Evolutionary conservation across 2,329 filamentous ascomycete species (phyloP).

Genomic region (Aspergillus ruber): DNA sequence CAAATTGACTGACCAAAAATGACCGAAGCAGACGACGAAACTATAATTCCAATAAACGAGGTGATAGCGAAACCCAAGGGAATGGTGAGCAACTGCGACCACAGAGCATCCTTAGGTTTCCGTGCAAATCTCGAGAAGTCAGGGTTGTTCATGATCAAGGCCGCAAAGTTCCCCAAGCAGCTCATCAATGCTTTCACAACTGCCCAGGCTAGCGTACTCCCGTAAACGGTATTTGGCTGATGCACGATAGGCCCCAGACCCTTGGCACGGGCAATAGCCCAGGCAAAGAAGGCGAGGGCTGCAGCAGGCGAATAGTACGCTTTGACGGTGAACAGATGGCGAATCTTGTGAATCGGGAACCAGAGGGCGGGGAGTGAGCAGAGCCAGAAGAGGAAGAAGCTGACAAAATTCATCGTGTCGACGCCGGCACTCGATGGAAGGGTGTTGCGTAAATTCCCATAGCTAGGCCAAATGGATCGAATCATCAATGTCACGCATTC

Average conservation of each 20-base stretch:
- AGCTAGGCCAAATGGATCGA: conserved; percentile 65
- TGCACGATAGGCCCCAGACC: conserved; percentile 77
- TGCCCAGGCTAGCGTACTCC: conserved; percentile 69
- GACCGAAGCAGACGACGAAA: conserved; percentile 59
- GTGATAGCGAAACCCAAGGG: conserved; percentile 68
- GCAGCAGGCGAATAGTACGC: conserved; percentile 75
- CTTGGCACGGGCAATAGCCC: conserved; percentile 74
- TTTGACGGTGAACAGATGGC: conserved; percentile 88
- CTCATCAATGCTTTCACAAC: conserved; percentile 83
- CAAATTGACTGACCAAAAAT: conserved; percentile 63
- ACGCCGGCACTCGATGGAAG: conserved; percentile 62
- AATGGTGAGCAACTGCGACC: conserved; percentile 72
- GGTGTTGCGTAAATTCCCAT: conserved; percentile 58
- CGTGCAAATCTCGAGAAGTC: conserved; percentile 80
- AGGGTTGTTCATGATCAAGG: conserved; percentile 71
- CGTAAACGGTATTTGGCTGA: conserved; percentile 57
- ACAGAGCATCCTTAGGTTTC: conserved; percentile 68
- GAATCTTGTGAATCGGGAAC: conserved; percentile 82
- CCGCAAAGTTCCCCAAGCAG: conserved; percentile 84
- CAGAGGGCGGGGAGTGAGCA: conserved; percentile 75
- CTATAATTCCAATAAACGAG: conserved; percentile 78
- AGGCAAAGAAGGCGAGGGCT: conserved; percentile 81
- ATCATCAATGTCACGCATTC: conserved; percentile 87
- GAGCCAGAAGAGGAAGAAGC: conserved; percentile 84
- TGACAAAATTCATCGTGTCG: conserved; percentile 66